A percentile compares a stretch with the other conserved stretches of the same genome.
These are phyloP conservation scores for Podaxis sp. DNA, from an alignment of 768 basidiomycete genomes.

Conservation along the genomic window DNA sequence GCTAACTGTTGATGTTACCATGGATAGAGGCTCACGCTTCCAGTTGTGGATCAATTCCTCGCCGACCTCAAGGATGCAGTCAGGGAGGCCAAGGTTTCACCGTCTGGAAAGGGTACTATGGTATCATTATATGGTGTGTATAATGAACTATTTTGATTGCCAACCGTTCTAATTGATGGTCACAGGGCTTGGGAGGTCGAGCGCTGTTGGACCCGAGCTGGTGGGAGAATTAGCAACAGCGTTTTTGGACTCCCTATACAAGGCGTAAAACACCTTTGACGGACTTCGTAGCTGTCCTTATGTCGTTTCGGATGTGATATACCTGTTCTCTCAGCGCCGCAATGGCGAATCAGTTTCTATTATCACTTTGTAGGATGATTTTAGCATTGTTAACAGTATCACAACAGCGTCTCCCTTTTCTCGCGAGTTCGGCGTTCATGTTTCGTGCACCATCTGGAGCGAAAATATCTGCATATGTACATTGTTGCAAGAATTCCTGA, in stretches of 20 bases:
- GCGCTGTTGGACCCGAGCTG: conserved; percentile 76
- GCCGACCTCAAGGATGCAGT: conserved; percentile 80
- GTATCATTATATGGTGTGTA: conserved; percentile 83
- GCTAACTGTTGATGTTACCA: neutral
- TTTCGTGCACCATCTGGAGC: too few relatives aligned
- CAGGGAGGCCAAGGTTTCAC: conserved; percentile 58
- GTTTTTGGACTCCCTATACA: conserved; percentile 81
- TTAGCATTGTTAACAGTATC: too few relatives aligned
- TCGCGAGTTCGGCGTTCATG: too few relatives aligned
- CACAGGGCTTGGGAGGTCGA: conserved; percentile 77
- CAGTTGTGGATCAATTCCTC: conserved; percentile 72
- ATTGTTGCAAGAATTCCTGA: too few relatives aligned
- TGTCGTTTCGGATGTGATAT: neutral
- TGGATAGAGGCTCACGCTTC: conserved; percentile 71
- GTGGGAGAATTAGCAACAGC: conserved; percentile 73
- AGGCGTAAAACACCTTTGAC: conserved; percentile 40
- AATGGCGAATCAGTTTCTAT: neutral
- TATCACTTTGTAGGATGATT: too few relatives aligned
- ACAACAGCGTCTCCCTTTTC: too few relatives aligned
- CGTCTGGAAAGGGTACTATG: conserved; percentile 80
- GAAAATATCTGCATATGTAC: too few relatives aligned
- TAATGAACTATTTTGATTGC: neutral
- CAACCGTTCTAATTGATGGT: neutral
- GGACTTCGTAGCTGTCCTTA: neutral
- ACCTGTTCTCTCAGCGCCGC: neutral